phyloP scores from a whole-genome alignment of 129 eudicot genomes.

The Artemisia annua region DNA sequence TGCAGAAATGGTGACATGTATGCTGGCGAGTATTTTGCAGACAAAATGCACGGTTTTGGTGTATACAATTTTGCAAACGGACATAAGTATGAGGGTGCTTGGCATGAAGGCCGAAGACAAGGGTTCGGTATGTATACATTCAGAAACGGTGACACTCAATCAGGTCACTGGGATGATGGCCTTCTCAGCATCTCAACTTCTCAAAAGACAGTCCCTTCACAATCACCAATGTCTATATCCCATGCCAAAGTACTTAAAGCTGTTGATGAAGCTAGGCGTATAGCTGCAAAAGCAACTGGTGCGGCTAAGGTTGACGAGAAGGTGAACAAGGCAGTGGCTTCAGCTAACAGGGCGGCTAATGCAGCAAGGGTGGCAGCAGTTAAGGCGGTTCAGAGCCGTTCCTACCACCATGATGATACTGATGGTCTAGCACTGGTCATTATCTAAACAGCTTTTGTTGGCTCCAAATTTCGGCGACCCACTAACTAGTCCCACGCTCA shows the following conservation, averaged over 20 bases:
- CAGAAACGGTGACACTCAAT: slow-evolving; percentile 69
- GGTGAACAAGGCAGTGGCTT: slow-evolving; percentile 58
- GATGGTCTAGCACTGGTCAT: slow-evolving; percentile 20
- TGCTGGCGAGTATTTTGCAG: slow-evolving; percentile 79
- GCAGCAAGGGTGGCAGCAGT: slow-evolving; percentile 82
- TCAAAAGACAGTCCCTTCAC: slow-evolving; percentile 14
- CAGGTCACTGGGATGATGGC: slow-evolving; percentile 83
- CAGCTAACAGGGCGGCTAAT: slow-evolving; percentile 73
- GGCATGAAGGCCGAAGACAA: slow-evolving; percentile 91
- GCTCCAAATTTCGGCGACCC: neutral
- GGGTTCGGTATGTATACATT: slow-evolving; percentile 82
- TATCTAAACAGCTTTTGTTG: slow-evolving; percentile 29
- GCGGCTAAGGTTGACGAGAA: slow-evolving; percentile 45
- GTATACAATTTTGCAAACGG: slow-evolving; percentile 68
- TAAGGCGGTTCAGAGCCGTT: slow-evolving; percentile 68
- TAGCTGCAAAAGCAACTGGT: slow-evolving; percentile 51
- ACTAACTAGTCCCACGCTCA: too few relatives aligned
- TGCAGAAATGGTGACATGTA: slow-evolving; percentile 73
- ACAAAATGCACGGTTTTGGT: slow-evolving; percentile 79
- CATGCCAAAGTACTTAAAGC: slow-evolving; percentile 47
- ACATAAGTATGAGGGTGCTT: slow-evolving; percentile 78
- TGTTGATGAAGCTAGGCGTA: slow-evolving; percentile 57
- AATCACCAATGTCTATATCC: slow-evolving; percentile 19
- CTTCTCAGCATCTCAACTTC: slow-evolving; percentile 48
- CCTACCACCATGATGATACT: slow-evolving; percentile 32